phyloP scores from a whole-genome alignment of 148 eudicot genomes.

The Pouteria glomerata region DNA sequence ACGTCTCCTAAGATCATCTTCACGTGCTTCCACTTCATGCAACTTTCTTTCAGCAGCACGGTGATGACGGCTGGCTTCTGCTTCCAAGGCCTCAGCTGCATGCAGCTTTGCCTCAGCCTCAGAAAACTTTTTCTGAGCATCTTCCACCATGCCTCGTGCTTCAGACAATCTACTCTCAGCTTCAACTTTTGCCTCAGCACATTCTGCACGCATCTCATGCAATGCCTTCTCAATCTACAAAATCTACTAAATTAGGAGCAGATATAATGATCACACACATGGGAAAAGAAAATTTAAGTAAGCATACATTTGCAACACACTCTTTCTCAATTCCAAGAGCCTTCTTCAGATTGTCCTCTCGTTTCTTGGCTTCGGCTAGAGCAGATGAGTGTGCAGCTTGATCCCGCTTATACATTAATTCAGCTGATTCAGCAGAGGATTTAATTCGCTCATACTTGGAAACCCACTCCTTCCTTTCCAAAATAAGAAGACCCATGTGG shows the following conservation, averaged over 20 bases:
- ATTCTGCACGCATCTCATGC: slow-evolving; percentile 93
- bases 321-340: slow-evolving; percentile 87
- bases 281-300: not conserved
- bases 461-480: slow-evolving; percentile 82
- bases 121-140: slow-evolving; percentile 54
- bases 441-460: slow-evolving; percentile 67
- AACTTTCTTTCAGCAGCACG: slow-evolving; percentile 82
- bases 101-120: slow-evolving; percentile 69
- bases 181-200: slow-evolving; percentile 73
- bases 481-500: slow-evolving; percentile 77
- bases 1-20: slow-evolving; percentile 90
- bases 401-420: slow-evolving; percentile 48
- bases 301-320: slow-evolving; percentile 77
- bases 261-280: not conserved
- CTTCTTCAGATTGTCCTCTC: slow-evolving; percentile 77
- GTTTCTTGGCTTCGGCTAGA: slow-evolving; percentile 71
- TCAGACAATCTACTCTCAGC: slow-evolving; percentile 72
- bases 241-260: slow-evolving; percentile 5
- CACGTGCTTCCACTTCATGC: slow-evolving; percentile 91
- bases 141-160: slow-evolving; percentile 61
- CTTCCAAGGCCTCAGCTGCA: slow-evolving; percentile 69
- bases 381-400: slow-evolving; percentile 53
- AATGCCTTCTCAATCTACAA: slow-evolving; percentile 81
- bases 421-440: slow-evolving; percentile 53
- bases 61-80: slow-evolving; percentile 61